Percentiles rank a stretch among this genome's conserved stretches.
These are phyloP conservation scores for Orbilia ellipsospora DNA, from an alignment of 2,329 filamentous ascomycete species.

Conservation along the genomic window DNA sequence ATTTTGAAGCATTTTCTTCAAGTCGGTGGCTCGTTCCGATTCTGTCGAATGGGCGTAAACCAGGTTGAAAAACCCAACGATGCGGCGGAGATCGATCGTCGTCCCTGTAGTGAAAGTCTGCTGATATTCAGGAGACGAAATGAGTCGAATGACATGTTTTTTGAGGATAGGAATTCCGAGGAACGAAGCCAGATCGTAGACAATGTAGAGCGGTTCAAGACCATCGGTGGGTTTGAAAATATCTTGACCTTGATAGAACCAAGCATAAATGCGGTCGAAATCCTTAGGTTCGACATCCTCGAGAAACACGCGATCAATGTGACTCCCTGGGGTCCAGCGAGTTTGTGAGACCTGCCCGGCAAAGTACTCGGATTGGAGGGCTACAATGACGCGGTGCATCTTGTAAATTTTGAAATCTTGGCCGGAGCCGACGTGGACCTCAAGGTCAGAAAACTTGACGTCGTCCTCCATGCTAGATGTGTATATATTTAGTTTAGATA, in stretches of 20 bases:
- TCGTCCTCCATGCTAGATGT: background rate
- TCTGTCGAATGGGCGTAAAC: too few species aligned
- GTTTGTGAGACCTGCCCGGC: too few species aligned
- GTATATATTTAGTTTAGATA: too few species aligned
- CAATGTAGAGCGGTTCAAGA: background rate
- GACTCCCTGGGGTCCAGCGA: too few species aligned
- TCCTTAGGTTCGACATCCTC: background rate
- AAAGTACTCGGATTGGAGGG: too few species aligned
- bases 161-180: background rate
- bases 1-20: too few species aligned
- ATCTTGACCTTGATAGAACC: background rate
- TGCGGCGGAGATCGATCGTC: background rate
- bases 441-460: background rate
- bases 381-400: background rate
- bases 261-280: background rate
- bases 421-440: background rate
- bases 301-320: background rate
- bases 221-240: background rate
- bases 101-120: background rate
- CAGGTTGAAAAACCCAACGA: too few species aligned
- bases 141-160: background rate
- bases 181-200: too few species aligned
- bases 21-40: too few species aligned
- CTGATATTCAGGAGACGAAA: background rate
- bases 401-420: background rate